Evolutionary conservation across 306 rosid genomes (phyloP), one percentile per base, ranked within the genome.

Genomic region (Sindora glabra): DNA sequence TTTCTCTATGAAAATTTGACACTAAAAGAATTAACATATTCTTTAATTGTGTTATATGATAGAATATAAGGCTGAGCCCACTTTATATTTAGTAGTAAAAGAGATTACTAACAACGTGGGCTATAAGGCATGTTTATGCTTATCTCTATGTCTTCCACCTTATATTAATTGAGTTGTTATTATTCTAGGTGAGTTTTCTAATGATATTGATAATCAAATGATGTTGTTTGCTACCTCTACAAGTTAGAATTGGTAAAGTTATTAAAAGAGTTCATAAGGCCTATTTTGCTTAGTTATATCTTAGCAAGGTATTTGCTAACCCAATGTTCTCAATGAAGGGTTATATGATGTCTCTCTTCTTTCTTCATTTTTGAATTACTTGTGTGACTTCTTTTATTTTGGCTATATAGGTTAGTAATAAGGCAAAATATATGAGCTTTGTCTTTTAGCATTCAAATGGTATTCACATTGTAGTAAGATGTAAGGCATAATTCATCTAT

Each of bases 391-490:
- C n/a, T n/a, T n/a, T n/a, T n/a, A n/a, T n/a, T n/a, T n/a, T n/a
- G n/a, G n/a, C n/a, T n/a, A n/a, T 55, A 48, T 83, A 92, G 99
- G 84, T 65, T 5, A 96, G 94, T 26, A 76, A 74, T 61, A 90
- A 82, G 32, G 74, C 81, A 7, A 90, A 89, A 42, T 78, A 65
- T 64, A 67, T 79, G 72, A 86, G 96, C 70, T 89, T 92, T 36
- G 99, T 89, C 72, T 96, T 92, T 33, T 86, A 96, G 25, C 99
- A 96, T 61, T 92, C 99, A 36, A 96, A 92, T 59, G 99, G 96
- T 26, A 92, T 92, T 80, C 89, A 92, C 77, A 86, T 92, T 74
- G 99, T 96, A 27, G 87, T 92, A 39, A 74, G 90, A 69, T 92
- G 99, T 95, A 86, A 92, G 96, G 99, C 89, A 76, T 47, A 48